Evolutionary conservation across 73 alveolate species (phyloP), one percentile per base, ranked within the genome.

Genomic region (Stentor coeruleus): DNA sequence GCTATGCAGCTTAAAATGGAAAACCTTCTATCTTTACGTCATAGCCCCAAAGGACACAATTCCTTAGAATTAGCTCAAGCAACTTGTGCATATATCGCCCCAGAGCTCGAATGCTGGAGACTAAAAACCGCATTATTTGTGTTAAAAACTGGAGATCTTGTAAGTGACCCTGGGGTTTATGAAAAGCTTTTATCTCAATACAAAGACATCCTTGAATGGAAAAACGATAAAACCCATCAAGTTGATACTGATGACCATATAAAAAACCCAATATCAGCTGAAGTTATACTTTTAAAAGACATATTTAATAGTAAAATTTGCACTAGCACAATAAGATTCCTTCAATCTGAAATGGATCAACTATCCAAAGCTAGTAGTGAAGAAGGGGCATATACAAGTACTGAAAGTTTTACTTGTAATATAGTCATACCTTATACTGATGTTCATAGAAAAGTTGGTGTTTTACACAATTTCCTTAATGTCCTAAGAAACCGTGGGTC

Each of bases 31-130:
- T 66, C 79, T 2, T 33, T 31, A 14, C n/a, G 37, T 26, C 36
- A 33, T 20, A 28, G 20, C n/a, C 20, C 37, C 40, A 66, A 66
- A 33, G n/a, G 40, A 0, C 11, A 66, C n/a, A 15, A 37, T 33
- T 31, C 79, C n/a, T 66, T 66, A 2, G 79, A 66, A 66, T 28
- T 66, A 1, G 66, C 66, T 49, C 66, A 49, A 49, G 6, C 66
- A 49, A 66, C 79, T 33, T 31, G n/a, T 33, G 33, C 36, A 14
- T 66, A 66, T 33, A 20, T 66, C 2, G 26, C n/a, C n/a, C 79
- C 79, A 66, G 79, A 66, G 41, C 79, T 66, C 1, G 79, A 66
- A 31, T 20, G 49, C 37, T 66, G 79, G 37, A 20, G 79, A 1
- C 37, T 66, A 26, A 66, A 66, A 66, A 20, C 40, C 1, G 36